Percentiles rank a stretch among this genome's conserved stretches.
phyloP scores from a whole-genome alignment of 2,329 filamentous ascomycete genomes.

The Thermochaetoides dissita region DNA sequence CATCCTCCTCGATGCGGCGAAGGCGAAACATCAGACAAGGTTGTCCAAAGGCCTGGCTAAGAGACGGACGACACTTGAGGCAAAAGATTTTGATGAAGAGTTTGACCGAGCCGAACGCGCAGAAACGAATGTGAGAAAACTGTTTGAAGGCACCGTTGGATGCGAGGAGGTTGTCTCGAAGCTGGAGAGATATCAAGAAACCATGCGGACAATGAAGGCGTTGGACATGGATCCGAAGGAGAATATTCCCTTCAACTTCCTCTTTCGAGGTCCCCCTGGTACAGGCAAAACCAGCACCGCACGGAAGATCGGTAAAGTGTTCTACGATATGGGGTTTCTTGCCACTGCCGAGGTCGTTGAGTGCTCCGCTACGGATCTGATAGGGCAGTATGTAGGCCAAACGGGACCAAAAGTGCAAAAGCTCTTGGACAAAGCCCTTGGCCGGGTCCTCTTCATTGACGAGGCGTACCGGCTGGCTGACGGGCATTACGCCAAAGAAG shows the following conservation, averaged over 20 bases:
- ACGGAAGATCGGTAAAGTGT: slow-evolving; percentile 60
- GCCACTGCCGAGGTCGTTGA: slow-evolving; percentile 46
- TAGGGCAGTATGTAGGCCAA: slow-evolving; percentile 55
- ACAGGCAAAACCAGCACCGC: slow-evolving; percentile 65
- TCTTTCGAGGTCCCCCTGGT: slow-evolving; percentile 54
- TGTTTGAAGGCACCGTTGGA: slow-evolving; percentile 48
- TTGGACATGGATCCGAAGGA: slow-evolving; percentile 41
- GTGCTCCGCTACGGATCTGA: slow-evolving; percentile 52
- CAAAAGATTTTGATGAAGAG: slow-evolving; percentile 43
- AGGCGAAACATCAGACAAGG: slow-evolving; percentile 24
- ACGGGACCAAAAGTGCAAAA: slow-evolving; percentile 53
- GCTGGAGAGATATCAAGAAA: slow-evolving; percentile 41
- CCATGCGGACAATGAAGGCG: slow-evolving; percentile 34
- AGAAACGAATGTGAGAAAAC: slow-evolving; percentile 32
- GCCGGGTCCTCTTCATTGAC: slow-evolving; percentile 57
- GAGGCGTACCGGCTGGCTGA: slow-evolving; percentile 54
- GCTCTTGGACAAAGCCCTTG: slow-evolving; percentile 46
- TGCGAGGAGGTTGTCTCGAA: slow-evolving; percentile 38
- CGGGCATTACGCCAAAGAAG: slow-evolving; percentile 42
- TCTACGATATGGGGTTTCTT: slow-evolving; percentile 60
- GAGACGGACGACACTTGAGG: slow-evolving; percentile 17
- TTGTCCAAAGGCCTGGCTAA: slow-evolving; percentile 13
- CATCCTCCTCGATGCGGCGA: slow-evolving; percentile 46
- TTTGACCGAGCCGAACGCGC: slow-evolving; percentile 36
- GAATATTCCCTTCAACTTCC: slow-evolving; percentile 51